Evolutionary conservation across 768 basidiomycete genomes (phyloP).

Genomic region (Amanita thiersii): DNA sequence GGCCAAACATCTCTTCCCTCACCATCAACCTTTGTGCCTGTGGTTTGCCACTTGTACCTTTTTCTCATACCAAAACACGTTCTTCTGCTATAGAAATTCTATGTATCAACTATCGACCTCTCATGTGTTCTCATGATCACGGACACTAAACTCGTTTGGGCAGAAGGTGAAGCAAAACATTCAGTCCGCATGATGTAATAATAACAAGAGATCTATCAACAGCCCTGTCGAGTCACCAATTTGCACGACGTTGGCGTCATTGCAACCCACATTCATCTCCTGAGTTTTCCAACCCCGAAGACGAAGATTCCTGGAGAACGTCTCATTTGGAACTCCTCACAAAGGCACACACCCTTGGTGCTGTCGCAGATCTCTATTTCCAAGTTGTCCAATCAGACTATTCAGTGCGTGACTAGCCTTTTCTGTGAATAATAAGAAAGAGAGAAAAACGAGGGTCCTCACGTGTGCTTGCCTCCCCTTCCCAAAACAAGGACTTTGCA

Average conservation of each 20-base stretch:
- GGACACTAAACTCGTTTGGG: conserved; percentile 70
- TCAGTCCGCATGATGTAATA: not conserved
- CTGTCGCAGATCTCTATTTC: conserved; percentile 47
- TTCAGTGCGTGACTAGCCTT: conserved; percentile 35
- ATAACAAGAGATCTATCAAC: conserved; percentile 7
- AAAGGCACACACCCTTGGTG: conserved; percentile 55
- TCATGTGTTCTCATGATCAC: conserved; percentile 59
- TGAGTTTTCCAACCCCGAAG: conserved; percentile 21
- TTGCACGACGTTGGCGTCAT: conserved; percentile 64
- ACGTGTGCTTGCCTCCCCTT: conserved; percentile 11
- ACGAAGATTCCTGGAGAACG: conserved; percentile 60
- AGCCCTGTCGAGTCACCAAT: conserved; percentile 49
- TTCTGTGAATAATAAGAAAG: too few species aligned
- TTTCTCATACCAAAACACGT: not conserved
- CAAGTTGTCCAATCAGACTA: conserved; percentile 51
- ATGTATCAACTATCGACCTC: conserved; percentile 44
- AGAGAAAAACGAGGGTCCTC: too few species aligned
- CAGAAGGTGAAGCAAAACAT: conserved; percentile 44
- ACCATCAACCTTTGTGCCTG: too few species aligned
- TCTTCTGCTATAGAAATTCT: conserved; percentile 51
- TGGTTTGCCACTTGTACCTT: not conserved
- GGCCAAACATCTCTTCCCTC: too few species aligned
- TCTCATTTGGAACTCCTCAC: conserved; percentile 46
- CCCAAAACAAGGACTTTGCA: conserved; percentile 48
- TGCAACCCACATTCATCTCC: conserved; percentile 37